Evolutionary conservation across 208 protist species (phyloP).

Genomic region (Leishmania mexicana): DNA sequence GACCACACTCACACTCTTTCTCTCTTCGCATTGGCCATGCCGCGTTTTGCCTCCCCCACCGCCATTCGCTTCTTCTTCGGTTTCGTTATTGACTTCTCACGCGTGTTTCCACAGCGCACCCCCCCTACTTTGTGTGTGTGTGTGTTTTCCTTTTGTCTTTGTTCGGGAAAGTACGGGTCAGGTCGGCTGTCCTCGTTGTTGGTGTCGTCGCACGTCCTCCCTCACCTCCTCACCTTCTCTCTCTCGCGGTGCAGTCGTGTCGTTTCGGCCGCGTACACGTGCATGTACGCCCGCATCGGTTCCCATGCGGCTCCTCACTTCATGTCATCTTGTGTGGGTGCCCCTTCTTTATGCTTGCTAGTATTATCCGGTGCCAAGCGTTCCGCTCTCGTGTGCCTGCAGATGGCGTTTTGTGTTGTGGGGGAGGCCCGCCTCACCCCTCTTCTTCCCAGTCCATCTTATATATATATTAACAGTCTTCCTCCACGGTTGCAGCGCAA

Average conservation of each 20-base stretch:
- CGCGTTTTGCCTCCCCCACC: no score
- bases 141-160: no score
- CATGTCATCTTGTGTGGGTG: no score
- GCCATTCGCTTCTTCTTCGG: no score
- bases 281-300: not conserved
- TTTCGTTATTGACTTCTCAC: no score
- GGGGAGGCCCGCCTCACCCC: not conserved
- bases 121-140: not conserved
- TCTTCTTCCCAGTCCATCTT: not conserved
- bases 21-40: no score
- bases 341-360: not conserved
- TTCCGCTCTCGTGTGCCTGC: not conserved
- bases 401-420: not conserved
- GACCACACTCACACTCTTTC: no score
- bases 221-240: not conserved
- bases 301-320: not conserved
- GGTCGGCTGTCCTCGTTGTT: not conserved
- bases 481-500: not conserved
- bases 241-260: not conserved
- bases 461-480: not conserved
- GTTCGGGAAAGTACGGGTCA: not conserved
- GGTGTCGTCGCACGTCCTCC: no score
- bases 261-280: not conserved
- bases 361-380: not conserved
- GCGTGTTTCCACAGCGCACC: no score